Evolutionary conservation across 2,329 filamentous ascomycete genomes (phyloP), one percentile per base, ranked within the genome.

Genomic region (Aspergillus puulaauensis): DNA sequence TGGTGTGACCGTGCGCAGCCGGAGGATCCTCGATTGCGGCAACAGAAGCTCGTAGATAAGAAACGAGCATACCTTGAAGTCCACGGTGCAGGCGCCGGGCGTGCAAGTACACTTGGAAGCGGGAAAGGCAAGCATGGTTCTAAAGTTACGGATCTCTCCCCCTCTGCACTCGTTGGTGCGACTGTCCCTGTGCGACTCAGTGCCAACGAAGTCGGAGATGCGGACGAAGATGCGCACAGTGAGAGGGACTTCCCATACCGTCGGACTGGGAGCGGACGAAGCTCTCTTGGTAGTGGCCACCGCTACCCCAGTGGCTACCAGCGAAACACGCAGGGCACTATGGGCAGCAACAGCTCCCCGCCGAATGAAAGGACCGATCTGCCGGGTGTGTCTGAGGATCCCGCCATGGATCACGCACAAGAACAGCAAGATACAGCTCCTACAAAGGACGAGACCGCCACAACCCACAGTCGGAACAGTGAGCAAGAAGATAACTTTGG

Each of bases 1-100:
- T 99, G 95, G 95, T 97, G 93, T 79, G 95, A 98, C 72, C 89
- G 93, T 54, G 85, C 93, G 9, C 95, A 99, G 73, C 87, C 90
- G 61, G 92, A 98, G 75, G 95, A 99, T 72, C 91, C 93, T 0
- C 85, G 91, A 51, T 79, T 95, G 57, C 79, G 89, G 4, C 92
- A 91, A 27, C 89, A 93, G 68, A 92, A 96, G 73, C 86, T 90
- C 57, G 89, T 90, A 39, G 95, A 93, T 58, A 96, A 95, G 80
- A 87, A 90, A 79, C 84, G 92, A 49, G 95, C 95, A 12, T 88
- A 88, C 56, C 86, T 90, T 67, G 92, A 97, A 77, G 88, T 98
- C 7, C 86, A 88, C 49, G 90, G 86, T 58, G 68, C 72, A 50
- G 65, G 70, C 52, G 74, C 78, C 39, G 81, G 79, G 57, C 83